Evolutionary conservation across 2,329 filamentous ascomycete species (phyloP).

Genomic region (Botrytis fragariae): DNA sequence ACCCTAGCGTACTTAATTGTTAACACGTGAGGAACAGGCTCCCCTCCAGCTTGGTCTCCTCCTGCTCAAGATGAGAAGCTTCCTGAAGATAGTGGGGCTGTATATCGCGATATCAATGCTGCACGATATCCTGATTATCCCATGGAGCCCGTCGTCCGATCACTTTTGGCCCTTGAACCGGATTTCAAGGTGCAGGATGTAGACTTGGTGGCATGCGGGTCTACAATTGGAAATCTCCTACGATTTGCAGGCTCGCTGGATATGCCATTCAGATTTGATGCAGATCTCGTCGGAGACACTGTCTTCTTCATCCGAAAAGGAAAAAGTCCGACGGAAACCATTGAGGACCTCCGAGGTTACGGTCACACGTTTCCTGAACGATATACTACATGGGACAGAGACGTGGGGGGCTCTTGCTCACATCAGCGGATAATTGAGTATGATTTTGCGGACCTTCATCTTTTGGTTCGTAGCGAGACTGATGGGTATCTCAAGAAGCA

Average conservation of each 20-base stretch:
- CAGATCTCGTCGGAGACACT: slow-evolving; percentile 54
- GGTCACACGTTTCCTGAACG: slow-evolving; percentile 66
- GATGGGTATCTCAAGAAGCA: slow-evolving; percentile 52
- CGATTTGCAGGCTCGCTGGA: slow-evolving; percentile 49
- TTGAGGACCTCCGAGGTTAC: slow-evolving; percentile 56
- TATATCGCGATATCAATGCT: slow-evolving; percentile 46
- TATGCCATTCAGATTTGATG: slow-evolving; percentile 55
- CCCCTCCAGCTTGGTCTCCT: slow-evolving; percentile 52
- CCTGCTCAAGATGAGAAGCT: slow-evolving; percentile 39
- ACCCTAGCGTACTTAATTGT: not conserved
- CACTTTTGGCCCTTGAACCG: slow-evolving; percentile 42
- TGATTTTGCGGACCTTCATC: slow-evolving; percentile 50
- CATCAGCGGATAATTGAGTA: slow-evolving; percentile 64
- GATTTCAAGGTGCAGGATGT: slow-evolving; percentile 40
- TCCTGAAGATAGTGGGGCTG: slow-evolving; percentile 42
- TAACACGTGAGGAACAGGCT: slow-evolving; percentile 40
- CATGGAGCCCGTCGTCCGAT: slow-evolving; percentile 43
- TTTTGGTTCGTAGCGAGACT: slow-evolving; percentile 54
- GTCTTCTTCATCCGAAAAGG: slow-evolving; percentile 64
- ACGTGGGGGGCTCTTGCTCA: slow-evolving; percentile 53
- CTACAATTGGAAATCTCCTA: slow-evolving; percentile 59
- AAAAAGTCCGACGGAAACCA: slow-evolving; percentile 55
- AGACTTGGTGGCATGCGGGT: slow-evolving; percentile 60
- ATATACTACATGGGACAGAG: slow-evolving; percentile 61
- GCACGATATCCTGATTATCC: slow-evolving; percentile 43